Evolutionary conservation across 106 monocot genomes (phyloP).

Genomic region (Acorus gramineus): DNA sequence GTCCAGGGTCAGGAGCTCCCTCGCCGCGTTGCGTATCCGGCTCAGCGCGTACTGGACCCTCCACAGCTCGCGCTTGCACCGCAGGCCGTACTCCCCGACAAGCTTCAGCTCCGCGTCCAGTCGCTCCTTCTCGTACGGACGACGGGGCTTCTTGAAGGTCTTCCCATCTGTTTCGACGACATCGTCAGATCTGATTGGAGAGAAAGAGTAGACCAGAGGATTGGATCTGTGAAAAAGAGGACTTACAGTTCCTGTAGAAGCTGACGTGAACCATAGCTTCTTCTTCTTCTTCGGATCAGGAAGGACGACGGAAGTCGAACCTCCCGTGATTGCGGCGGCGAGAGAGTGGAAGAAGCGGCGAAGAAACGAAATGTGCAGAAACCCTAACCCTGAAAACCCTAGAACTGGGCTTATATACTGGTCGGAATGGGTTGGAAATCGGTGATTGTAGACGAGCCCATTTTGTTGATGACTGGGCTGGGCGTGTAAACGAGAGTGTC

Average conservation of each 20-base stretch:
- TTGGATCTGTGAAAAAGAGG: not conserved
- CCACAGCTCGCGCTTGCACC: slow-evolving; percentile 85
- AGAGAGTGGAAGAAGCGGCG: no score
- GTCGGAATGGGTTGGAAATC: no score
- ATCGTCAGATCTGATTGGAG: no score
- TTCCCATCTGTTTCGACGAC: slow-evolving; percentile 50
- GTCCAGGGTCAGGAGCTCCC: slow-evolving; percentile 80
- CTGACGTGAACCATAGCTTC: slow-evolving; percentile 55
- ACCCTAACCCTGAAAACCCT: no score
- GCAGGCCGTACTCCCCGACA: slow-evolving; percentile 88
- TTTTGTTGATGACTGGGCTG: no score
- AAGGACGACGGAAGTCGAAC: no score
- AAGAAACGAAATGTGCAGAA: no score
- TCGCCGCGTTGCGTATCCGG: slow-evolving; percentile 85
- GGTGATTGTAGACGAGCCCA: no score
- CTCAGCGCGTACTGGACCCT: slow-evolving; percentile 80
- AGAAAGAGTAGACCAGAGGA: not conserved
- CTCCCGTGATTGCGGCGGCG: no score
- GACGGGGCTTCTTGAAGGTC: slow-evolving; percentile 92
- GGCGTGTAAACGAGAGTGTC: no score
- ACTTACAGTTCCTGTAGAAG: slow-evolving; percentile 69
- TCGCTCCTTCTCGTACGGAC: slow-evolving; percentile 93
- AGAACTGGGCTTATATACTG: no score
- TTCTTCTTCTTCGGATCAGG: slow-evolving; percentile 5
- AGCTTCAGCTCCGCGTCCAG: slow-evolving; percentile 87